Evolutionary conservation across 1,284 basidiomycete species (phyloP).

Genomic region (Coniferiporia weirii): DNA sequence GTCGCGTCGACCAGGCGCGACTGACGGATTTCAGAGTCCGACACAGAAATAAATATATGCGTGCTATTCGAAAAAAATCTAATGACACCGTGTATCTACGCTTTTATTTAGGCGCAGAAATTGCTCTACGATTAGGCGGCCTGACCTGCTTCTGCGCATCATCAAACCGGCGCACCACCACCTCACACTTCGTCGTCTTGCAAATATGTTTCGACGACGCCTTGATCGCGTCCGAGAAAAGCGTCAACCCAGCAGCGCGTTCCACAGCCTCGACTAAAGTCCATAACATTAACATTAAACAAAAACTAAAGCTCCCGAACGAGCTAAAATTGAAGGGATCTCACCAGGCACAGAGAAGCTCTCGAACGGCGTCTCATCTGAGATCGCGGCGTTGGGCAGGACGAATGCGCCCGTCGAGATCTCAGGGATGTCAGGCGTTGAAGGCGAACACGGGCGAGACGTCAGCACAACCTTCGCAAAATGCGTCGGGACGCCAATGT

Average conservation of each 20-base stretch:
- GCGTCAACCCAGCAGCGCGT: constrained; percentile 80
- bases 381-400: constrained; percentile 85
- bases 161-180: constrained; percentile 82
- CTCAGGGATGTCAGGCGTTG: constrained; percentile 66
- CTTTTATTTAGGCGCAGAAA: constrained; percentile 43
- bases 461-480: constrained; percentile 95
- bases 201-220: constrained; percentile 82
- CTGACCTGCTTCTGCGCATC: constrained; percentile 68
- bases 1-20: neutral
- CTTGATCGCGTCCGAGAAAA: constrained; percentile 88
- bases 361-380: constrained; percentile 76
- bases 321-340: constrained; percentile 22
- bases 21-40: neutral
- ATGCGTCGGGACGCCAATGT: constrained; percentile 92
- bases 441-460: constrained; percentile 67
- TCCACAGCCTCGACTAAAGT: constrained; percentile 83
- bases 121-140: constrained; percentile 44
- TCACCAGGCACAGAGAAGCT: constrained; percentile 78
- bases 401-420: constrained; percentile 91
- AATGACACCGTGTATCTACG: neutral
- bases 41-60: neutral
- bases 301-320: neutral
- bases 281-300: constrained; percentile 3
- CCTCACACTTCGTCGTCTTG: constrained; percentile 78
- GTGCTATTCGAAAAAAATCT: neutral